Evolutionary conservation across 306 rosid species (phyloP).

Genomic region (Delonix regia): DNA sequence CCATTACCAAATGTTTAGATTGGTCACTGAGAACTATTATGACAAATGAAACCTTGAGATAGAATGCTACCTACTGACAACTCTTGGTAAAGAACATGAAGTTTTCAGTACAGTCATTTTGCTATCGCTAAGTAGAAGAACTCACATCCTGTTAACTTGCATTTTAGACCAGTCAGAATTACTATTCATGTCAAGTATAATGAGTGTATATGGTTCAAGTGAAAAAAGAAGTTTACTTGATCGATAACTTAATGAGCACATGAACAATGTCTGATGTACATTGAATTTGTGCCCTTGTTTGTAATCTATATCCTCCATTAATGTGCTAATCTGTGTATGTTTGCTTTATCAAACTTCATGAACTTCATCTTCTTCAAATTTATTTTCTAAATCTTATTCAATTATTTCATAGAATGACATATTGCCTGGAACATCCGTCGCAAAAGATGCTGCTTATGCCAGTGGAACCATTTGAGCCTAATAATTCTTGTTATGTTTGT

Average conservation of each 20-base stretch:
- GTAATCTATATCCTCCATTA: constrained; percentile 3
- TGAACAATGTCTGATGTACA: not conserved
- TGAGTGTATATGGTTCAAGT: not conserved
- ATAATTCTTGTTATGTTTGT: constrained; percentile 94
- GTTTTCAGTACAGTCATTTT: constrained; percentile 1
- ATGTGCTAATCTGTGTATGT: not conserved
- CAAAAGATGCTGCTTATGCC: constrained; percentile 94
- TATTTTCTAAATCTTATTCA: constrained; percentile 24
- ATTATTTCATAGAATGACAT: constrained; percentile 75
- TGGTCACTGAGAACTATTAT: constrained; percentile 22
- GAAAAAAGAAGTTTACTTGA: constrained; percentile 1
- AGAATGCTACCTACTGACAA: not conserved
- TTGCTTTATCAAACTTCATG: not conserved
- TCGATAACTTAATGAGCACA: constrained; percentile 12
- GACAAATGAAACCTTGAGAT: constrained; percentile 11
- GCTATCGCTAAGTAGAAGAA: constrained; percentile 4
- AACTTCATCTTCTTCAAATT: not conserved
- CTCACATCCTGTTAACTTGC: constrained; percentile 11
- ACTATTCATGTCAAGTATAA: constrained; percentile 14
- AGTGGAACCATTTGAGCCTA: constrained; percentile 94
- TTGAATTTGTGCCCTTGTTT: constrained; percentile 9
- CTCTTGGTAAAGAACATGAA: not conserved
- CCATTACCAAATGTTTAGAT: constrained; percentile 8
- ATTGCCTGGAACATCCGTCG: constrained; percentile 91
- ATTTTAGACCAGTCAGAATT: constrained; percentile 19